Evolutionary conservation across 176 grass and related monocot species (phyloP).

Genomic region (Juncus inflexus): DNA sequence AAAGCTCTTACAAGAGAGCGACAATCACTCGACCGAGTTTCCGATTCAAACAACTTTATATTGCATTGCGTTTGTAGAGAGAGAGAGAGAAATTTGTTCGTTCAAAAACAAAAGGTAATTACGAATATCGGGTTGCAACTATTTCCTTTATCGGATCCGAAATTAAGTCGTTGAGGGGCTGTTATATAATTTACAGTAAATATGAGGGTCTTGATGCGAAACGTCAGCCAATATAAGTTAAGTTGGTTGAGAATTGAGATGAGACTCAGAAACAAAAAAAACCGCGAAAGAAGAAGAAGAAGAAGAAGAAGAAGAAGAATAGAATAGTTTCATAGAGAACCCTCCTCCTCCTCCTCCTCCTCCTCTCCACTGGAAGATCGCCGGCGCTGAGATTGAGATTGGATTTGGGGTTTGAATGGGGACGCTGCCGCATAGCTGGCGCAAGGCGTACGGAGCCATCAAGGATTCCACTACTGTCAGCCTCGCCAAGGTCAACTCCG

Average conservation of each 20-base stretch:
- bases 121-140: too few species aligned
- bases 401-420: conserved; percentile 28
- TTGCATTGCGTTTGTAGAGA: too few species aligned
- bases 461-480: conserved; percentile 91
- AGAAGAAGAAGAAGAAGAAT: conserved; percentile 8
- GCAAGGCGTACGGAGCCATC: conserved; percentile 86
- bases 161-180: too few species aligned
- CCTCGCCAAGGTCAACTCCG: conserved; percentile 76
- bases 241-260: not conserved
- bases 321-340: not conserved
- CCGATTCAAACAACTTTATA: too few species aligned
- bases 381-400: conserved; percentile 6
- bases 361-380: not conserved
- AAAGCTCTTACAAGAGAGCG: too few species aligned
- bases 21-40: too few species aligned
- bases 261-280: not conserved
- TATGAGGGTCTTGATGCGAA: too few species aligned
- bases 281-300: not conserved
- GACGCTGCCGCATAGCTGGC: conserved; percentile 59
- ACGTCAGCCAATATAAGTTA: too few species aligned
- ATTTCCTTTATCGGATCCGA: too few species aligned
- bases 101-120: too few species aligned
- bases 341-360: not conserved
- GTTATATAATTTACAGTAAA: too few species aligned
- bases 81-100: too few species aligned